Conservation (phyloP, 1,139 yeast species). For the Candida sp. region DNA sequence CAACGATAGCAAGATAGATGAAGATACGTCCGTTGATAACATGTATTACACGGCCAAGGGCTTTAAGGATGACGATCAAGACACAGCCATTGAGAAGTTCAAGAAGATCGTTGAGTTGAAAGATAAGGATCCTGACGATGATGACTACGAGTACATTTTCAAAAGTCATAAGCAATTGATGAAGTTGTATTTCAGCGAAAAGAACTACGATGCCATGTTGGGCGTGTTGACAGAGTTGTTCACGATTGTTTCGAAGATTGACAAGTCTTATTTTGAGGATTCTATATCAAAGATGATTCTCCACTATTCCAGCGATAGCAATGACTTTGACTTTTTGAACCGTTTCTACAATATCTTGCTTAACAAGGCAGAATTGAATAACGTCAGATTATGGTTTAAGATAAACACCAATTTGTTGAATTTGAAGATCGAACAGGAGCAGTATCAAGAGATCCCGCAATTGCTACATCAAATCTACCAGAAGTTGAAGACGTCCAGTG, state of each 20-base stretch:
- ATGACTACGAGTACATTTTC: constrained; percentile 49
- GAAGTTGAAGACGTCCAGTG: constrained; percentile 42
- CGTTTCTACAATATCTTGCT: constrained; percentile 33
- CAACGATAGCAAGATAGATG: constrained; percentile 8
- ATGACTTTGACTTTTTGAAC: constrained; percentile 25
- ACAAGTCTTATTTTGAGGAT: constrained; percentile 60
- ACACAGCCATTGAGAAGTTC: constrained; percentile 50
- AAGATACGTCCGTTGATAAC: constrained; percentile 47
- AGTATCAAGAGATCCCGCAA: constrained; percentile 37
- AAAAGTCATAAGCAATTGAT: constrained; percentile 70
- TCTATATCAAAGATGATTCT: constrained; percentile 60
- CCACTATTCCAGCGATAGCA: constrained; percentile 40
- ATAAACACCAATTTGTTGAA: constrained; percentile 57
- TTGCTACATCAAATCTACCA: constrained; percentile 46
- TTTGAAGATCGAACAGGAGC: constrained; percentile 41
- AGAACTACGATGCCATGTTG: constrained; percentile 38
- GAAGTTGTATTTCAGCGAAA: constrained; percentile 50
- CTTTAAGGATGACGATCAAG: constrained; percentile 61
- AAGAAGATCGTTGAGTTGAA: constrained; percentile 35
- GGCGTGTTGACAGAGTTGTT: constrained; percentile 25
- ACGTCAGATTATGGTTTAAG: constrained; percentile 61
- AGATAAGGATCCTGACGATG: constrained; percentile 21
- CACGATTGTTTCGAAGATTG: constrained; percentile 29
- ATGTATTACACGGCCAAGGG: constrained; percentile 67
- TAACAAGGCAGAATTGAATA: constrained; percentile 22